phyloP scores from a whole-genome alignment of 2,329 filamentous ascomycete species.

The Neopestalotiopsis sp. region DNA sequence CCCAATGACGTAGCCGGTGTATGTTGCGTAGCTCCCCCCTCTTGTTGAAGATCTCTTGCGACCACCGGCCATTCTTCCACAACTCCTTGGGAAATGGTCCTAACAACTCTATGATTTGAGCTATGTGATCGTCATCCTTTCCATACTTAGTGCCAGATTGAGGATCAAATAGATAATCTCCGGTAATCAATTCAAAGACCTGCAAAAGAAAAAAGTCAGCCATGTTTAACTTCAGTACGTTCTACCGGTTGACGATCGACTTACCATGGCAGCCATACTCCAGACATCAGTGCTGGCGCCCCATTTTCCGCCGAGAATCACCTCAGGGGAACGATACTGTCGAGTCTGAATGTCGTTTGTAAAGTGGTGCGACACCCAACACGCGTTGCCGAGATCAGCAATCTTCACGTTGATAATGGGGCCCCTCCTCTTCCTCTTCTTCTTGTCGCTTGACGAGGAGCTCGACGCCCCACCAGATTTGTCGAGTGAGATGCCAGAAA shows the following conservation, averaged over 20 bases:
- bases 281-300: constrained; percentile 99
- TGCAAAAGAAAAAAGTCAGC: constrained; percentile 41
- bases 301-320: constrained; percentile 97
- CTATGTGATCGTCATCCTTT: constrained; percentile 99
- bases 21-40: constrained; percentile 98
- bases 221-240: neutral
- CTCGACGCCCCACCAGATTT: constrained; percentile 56
- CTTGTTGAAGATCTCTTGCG: constrained; percentile 97
- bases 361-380: constrained; percentile 98
- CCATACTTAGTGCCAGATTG: constrained; percentile 99
- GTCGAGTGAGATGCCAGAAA: constrained; percentile 92
- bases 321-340: constrained; percentile 96
- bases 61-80: constrained; percentile 94
- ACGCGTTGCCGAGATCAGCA: constrained; percentile 96
- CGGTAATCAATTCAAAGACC: constrained; percentile 97
- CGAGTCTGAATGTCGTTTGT: constrained; percentile 99
- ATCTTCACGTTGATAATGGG: constrained; percentile 96
- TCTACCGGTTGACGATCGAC: constrained; percentile 30
- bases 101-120: constrained; percentile 96
- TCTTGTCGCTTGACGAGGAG: constrained; percentile 62
- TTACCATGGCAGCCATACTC: constrained; percentile 99
- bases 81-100: constrained; percentile 92
- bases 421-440: constrained; percentile 63
- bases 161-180: constrained; percentile 97
- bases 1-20: constrained; percentile 94